Evolutionary conservation across 768 basidiomycete genomes (phyloP).

Genomic region (Mycena leptocephala): DNA sequence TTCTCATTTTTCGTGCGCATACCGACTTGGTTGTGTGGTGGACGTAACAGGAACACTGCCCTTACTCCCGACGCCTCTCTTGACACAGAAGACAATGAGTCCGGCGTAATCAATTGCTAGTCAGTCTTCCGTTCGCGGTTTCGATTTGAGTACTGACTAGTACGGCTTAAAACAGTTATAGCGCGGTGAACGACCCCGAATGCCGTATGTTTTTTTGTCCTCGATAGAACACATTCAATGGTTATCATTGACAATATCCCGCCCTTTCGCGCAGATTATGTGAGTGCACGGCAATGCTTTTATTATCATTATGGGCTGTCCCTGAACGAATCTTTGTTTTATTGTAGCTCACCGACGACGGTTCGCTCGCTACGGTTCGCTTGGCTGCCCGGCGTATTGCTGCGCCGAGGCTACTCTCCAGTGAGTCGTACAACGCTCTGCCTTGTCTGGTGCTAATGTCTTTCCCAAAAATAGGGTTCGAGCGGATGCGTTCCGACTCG

Average conservation of each 20-base stretch:
- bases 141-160: neutral
- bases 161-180: neutral
- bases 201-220: neutral
- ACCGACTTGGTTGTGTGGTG: no score
- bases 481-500: neutral
- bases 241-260: neutral
- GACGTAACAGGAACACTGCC: neutral
- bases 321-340: no score
- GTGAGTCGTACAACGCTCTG: no score
- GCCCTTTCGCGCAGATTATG: neutral
- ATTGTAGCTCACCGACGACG: neutral
- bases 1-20: no score
- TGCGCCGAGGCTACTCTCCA: neutral
- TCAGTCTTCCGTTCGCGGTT: neutral
- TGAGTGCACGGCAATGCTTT: no score
- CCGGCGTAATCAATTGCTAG: neutral
- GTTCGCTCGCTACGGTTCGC: neutral
- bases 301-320: no score
- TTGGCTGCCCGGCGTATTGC: neutral
- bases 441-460: no score
- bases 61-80: no score
- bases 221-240: neutral
- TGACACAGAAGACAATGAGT: no score
- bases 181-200: neutral
- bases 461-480: no score